A percentile compares a stretch with the other conserved stretches of the same genome.
These are phyloP conservation scores for Yamadazyma songkhlaensis DNA, from an alignment of 1,139 yeast species.

Conservation along the genomic window DNA sequence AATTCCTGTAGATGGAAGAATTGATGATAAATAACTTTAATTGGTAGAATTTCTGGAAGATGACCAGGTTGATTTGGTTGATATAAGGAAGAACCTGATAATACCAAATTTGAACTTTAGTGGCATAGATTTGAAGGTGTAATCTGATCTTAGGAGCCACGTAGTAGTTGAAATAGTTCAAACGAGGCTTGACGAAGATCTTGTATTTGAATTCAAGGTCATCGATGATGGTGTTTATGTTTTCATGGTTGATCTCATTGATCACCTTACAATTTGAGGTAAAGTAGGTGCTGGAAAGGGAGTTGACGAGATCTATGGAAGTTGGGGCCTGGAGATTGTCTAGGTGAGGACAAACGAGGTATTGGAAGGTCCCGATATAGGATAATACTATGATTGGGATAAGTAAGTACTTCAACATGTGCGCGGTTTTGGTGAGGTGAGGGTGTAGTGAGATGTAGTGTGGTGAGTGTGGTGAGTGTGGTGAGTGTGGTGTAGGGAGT, in stretches of 20 bases:
- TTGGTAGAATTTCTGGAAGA: not conserved
- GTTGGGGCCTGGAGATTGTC: not conserved
- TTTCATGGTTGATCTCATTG: constrained; percentile 12
- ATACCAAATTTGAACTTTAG: constrained; percentile 2
- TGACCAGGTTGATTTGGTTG: constrained; percentile 2
- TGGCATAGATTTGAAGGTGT: constrained; percentile 3
- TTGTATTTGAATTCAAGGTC: constrained; percentile 13
- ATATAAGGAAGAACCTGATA: not conserved
- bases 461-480: too few relatives aligned
- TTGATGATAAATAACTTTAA: constrained; percentile 4
- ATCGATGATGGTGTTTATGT: constrained; percentile 9
- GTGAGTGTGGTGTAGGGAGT: too few relatives aligned
- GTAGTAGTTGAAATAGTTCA: constrained; percentile 11
- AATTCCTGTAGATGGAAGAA: constrained; percentile 5
- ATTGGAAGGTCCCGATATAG: not conserved
- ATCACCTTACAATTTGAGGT: constrained; percentile 10
- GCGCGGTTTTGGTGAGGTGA: not conserved
- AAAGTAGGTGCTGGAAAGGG: too few relatives aligned
- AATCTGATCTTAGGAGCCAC: constrained; percentile 12
- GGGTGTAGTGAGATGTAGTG: too few relatives aligned
- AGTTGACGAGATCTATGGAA: too few relatives aligned
- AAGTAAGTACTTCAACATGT: not conserved
- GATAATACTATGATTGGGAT: not conserved
- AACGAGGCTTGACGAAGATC: constrained; percentile 11
- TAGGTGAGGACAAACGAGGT: not conserved